phyloP scores from a whole-genome alignment of 169 alveolate genomes.

The Cryptosporidium bovis region DNA sequence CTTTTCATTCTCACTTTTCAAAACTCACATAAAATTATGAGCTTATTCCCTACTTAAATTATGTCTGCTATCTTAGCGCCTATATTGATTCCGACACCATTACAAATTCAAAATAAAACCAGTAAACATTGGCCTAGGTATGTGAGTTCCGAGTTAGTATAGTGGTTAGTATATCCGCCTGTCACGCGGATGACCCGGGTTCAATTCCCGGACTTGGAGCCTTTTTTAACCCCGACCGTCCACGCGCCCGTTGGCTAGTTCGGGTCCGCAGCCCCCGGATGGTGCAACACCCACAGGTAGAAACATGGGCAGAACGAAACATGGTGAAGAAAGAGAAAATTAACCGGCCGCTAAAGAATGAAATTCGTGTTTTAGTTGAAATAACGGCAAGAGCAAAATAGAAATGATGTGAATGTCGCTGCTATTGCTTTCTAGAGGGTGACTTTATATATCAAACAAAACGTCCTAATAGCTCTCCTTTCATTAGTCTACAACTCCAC shows the following conservation, averaged over 20 bases:
- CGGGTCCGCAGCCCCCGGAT: too few relatives aligned
- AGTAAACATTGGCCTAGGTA: too few relatives aligned
- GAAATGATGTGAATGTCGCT: too few relatives aligned
- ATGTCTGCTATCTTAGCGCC: too few relatives aligned
- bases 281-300: neutral
- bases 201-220: slow-evolving; percentile 92
- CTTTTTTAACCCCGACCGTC: slow-evolving; percentile 4
- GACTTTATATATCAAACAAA: too few relatives aligned
- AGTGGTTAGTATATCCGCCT: slow-evolving; percentile 92
- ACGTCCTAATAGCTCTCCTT: too few relatives aligned
- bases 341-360: neutral
- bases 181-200: slow-evolving; percentile 94
- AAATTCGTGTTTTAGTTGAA: neutral
- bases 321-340: neutral
- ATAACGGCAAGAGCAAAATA: neutral
- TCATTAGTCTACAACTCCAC: too few relatives aligned
- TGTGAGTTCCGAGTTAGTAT: slow-evolving; percentile 86
- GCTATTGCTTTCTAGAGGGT: too few relatives aligned
- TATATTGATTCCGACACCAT: neutral
- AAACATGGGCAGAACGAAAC: neutral
- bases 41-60: too few relatives aligned
- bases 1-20: too few relatives aligned
- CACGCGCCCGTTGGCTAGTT: too few relatives aligned
- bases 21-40: too few relatives aligned
- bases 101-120: neutral